phyloP scores from a whole-genome alignment of 2,329 filamentous ascomycete genomes.

The Penicillium brasilianum region DNA sequence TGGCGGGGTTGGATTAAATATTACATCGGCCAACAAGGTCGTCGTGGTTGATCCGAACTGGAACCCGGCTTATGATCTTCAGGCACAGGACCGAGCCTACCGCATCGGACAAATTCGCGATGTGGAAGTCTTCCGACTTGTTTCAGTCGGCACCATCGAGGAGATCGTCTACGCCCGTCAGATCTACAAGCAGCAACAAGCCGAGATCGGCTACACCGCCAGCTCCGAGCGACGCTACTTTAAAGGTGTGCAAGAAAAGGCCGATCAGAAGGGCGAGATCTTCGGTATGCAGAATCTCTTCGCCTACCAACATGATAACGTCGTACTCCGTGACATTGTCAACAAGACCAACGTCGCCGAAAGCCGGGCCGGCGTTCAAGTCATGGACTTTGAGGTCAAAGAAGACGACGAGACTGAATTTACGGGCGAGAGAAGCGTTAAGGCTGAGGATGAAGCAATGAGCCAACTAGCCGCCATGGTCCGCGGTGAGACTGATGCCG shows the following conservation, averaged over 20 bases:
- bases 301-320: constrained; percentile 75
- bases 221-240: constrained; percentile 94
- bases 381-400: constrained; percentile 76
- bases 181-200: constrained; percentile 98
- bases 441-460: constrained; percentile 69
- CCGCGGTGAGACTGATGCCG: constrained; percentile 47
- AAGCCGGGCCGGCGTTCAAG: constrained; percentile 79
- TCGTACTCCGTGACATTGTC: constrained; percentile 90
- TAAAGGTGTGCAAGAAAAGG: constrained; percentile 86
- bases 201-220: constrained; percentile 95
- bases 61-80: constrained; percentile 93
- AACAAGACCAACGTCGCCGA: constrained; percentile 98
- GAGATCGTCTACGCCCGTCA: constrained; percentile 97
- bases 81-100: constrained; percentile 95
- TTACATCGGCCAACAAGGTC: constrained; percentile 96
- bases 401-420: constrained; percentile 62
- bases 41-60: constrained; percentile 97
- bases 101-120: constrained; percentile 91
- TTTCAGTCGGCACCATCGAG: constrained; percentile 91
- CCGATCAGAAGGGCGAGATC: constrained; percentile 84
- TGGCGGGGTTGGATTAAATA: constrained; percentile 92
- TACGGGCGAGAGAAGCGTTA: constrained; percentile 47
- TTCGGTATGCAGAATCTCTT: constrained; percentile 91
- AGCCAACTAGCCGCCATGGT: constrained; percentile 72
- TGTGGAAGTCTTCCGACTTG: constrained; percentile 91